phyloP scores from a whole-genome alignment of 177 flowering plant genomes.

The Vitis hybrid region DNA sequence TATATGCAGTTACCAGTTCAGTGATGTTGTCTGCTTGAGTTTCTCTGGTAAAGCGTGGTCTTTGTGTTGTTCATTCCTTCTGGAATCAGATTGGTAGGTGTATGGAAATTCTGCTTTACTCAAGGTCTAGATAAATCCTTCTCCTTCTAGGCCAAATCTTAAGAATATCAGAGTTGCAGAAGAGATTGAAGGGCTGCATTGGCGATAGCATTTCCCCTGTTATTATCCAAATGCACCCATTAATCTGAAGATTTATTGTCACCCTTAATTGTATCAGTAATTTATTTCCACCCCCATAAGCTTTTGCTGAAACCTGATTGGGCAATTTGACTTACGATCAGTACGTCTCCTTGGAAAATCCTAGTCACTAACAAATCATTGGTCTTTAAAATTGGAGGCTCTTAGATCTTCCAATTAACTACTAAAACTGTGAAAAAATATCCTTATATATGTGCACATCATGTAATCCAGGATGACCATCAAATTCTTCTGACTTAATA shows the following conservation, averaged over 20 bases:
- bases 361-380: not conserved
- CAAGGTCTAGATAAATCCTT: no score
- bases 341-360: not conserved
- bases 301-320: no score
- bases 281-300: not conserved
- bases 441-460: not conserved
- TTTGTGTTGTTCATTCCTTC: not conserved
- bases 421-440: not conserved
- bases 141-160: not conserved
- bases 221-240: not conserved
- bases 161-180: not conserved
- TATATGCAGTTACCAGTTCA: not conserved
- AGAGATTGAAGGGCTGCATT: no score
- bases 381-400: not conserved
- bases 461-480: not conserved
- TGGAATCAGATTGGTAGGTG: not conserved
- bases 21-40: conserved; percentile 3
- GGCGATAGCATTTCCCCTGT: not conserved
- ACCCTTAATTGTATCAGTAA: not conserved
- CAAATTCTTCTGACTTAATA: not conserved
- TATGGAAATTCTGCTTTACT: no score
- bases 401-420: not conserved
- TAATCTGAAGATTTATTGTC: not conserved
- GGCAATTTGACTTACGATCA: no score
- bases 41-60: not conserved